Evolutionary conservation across 2,329 filamentous ascomycete genomes (phyloP), one percentile per base, ranked within the genome.

Genomic region (Fusarium bactridioides): DNA sequence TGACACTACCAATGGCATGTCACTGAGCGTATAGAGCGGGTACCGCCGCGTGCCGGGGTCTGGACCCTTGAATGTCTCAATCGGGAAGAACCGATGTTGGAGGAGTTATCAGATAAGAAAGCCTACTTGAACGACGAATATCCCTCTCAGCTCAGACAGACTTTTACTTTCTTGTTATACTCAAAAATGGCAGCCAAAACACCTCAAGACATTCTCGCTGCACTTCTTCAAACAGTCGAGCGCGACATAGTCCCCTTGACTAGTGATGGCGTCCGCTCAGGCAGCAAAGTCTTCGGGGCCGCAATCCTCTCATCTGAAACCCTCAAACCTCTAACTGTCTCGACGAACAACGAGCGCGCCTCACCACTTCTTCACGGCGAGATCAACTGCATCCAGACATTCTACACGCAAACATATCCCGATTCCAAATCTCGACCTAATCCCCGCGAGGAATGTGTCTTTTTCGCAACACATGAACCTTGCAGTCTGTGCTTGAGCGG

Each of bases 311-410:
- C 82, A 12, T 82, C 84, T 3, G 53, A 78, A 5, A 77, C 75
- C 21, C 83, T 89, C 10, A 48, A 72, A 0, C 81, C 85, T 5
- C 77, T 86, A 19, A 87, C 85, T 1, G 83, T 87, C 10, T 83
- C 87, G 15, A 89, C 86, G 50, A 90, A 90, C 81, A 85, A 89
- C 77, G 87, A 89, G 77, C 82, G 82, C 16, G 77, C 77, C 2
- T 89, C 87, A 9, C 88, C 88, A 4, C 82, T 89, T 8, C 82
- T 89, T 13, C 88, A 89, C 77, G 88, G 87, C 67, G 88, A 90
- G 72, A 88, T 89, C 78, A 87, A 89, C 78, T 89, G 87, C 81
- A 89, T 90, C 78, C 87, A 89, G 73, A 79, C 84, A 37, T 89
- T 89, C 80, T 89, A 88, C 79, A 82, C 82, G 0, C 76, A 76